These are phyloP conservation scores for Silene noctiflora DNA, from an alignment of 179 eudicot species.

Conservation along the genomic window DNA sequence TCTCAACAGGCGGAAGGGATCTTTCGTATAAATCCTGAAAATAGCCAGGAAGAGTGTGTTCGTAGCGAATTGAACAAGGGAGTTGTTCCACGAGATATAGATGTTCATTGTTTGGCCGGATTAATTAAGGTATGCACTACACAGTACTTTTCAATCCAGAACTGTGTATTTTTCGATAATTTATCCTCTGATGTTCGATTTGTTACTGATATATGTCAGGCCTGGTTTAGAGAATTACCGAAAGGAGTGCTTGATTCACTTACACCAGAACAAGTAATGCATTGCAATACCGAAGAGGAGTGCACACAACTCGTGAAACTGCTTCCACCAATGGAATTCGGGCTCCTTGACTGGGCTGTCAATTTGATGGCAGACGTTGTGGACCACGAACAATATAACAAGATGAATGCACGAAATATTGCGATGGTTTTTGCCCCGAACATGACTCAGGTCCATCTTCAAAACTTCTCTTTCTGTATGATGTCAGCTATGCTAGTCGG, in stretches of 20 bases:
- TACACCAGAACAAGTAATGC: constrained; percentile 80
- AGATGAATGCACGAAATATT: constrained; percentile 88
- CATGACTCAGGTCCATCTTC: constrained; percentile 74
- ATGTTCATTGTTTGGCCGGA: constrained; percentile 88
- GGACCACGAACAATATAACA: constrained; percentile 55
- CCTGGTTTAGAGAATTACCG: constrained; percentile 94
- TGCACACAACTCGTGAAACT: constrained; percentile 50
- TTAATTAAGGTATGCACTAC: constrained; percentile 62
- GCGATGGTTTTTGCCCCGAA: constrained; percentile 96
- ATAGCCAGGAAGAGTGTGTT: constrained; percentile 64
- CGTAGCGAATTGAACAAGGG: constrained; percentile 77
- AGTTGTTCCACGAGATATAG: constrained; percentile 58
- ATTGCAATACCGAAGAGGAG: constrained; percentile 75
- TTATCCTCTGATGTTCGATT: not conserved
- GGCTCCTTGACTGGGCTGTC: constrained; percentile 81
- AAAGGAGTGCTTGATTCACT: constrained; percentile 77
- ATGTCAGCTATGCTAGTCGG: no score
- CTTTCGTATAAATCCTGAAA: constrained; percentile 81
- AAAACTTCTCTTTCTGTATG: not conserved
- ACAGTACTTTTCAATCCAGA: not conserved
- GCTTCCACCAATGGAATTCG: constrained; percentile 69
- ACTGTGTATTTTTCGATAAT: no score
- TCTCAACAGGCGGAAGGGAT: constrained; percentile 79
- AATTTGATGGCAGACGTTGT: constrained; percentile 89
- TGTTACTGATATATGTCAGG: constrained; percentile 37